A percentile compares a stretch with the other conserved stretches of the same genome.
Conservation (phyloP, 2,329 filamentous ascomycete species). For the Grosmannia serpens region DNA sequence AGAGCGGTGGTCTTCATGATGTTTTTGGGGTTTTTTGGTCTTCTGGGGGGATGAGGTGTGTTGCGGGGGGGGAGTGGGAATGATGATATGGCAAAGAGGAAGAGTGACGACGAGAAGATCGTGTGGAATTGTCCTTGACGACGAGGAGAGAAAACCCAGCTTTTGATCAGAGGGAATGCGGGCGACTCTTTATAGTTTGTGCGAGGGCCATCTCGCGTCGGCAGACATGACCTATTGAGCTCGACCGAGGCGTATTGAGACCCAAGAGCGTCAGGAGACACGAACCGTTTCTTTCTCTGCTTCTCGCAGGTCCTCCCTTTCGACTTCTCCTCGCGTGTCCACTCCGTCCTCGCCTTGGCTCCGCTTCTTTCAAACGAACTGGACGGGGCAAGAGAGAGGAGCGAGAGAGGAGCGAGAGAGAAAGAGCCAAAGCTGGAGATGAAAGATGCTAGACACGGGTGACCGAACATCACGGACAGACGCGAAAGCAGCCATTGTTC, state of each 20-base stretch:
- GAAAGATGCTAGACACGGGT: not conserved
- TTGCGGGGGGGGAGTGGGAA: not conserved
- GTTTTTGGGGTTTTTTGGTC: not conserved
- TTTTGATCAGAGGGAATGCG: not conserved
- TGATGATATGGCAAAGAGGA: not conserved
- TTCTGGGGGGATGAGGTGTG: not conserved
- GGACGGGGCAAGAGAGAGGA: too few species aligned
- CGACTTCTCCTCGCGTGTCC: not conserved
- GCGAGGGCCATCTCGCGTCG: not conserved
- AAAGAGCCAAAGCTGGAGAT: not conserved
- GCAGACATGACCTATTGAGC: not conserved
- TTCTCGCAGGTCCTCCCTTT: not conserved
- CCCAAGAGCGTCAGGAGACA: not conserved
- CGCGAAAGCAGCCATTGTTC: not conserved
- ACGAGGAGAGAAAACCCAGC: not conserved
- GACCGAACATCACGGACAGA: not conserved
- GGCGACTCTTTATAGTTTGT: not conserved
- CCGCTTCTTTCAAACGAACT: not conserved
- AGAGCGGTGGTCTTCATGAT: conserved; percentile 12
- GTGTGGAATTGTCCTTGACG: not conserved
- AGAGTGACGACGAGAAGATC: too few species aligned
- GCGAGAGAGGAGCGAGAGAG: not conserved
- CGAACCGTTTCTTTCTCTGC: not conserved
- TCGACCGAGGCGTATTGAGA: not conserved
- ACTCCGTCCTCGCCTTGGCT: not conserved